Percentiles rank a stretch among this genome's conserved stretches.
These are phyloP conservation scores for Handroanthus guayacan DNA, from an alignment of 257 asterid species.

Conservation along the genomic window DNA sequence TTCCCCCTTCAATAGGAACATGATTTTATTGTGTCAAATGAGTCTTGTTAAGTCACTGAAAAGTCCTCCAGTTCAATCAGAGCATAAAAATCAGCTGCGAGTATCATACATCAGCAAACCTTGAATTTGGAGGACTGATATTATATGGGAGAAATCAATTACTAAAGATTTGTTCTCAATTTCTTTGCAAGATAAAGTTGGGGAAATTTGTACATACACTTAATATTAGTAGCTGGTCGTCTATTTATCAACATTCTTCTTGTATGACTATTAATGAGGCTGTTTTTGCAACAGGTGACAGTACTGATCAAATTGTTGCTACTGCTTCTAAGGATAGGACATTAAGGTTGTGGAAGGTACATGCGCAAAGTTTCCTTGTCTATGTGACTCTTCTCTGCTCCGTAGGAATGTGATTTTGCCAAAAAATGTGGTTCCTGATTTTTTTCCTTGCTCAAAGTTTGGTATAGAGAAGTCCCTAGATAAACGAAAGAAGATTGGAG, in stretches of 20 bases:
- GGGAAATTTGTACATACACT: neutral
- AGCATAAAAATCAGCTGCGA: neutral
- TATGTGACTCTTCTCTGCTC: slow-evolving; percentile 34
- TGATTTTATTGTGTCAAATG: slow-evolving; percentile 4
- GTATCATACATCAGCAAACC: slow-evolving; percentile 16
- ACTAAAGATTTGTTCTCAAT: neutral
- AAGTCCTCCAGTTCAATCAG: neutral
- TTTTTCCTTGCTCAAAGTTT: slow-evolving; percentile 55
- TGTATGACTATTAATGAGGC: slow-evolving; percentile 25
- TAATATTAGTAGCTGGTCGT: neutral
- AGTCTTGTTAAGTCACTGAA: slow-evolving; percentile 1
- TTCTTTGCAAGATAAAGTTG: neutral
- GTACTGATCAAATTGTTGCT: slow-evolving; percentile 66
- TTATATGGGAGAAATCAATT: neutral
- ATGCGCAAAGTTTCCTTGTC: slow-evolving; percentile 27
- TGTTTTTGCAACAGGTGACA: slow-evolving; percentile 46
- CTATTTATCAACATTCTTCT: slow-evolving; percentile 10
- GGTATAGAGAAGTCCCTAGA: slow-evolving; percentile 55
- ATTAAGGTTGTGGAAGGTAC: slow-evolving; percentile 91
- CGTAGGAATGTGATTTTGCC: slow-evolving; percentile 23
- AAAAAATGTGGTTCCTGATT: slow-evolving; percentile 32
- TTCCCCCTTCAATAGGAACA: neutral
- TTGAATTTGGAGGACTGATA: slow-evolving; percentile 9
- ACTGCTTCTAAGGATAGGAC: slow-evolving; percentile 96
- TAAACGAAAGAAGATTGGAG: slow-evolving; percentile 62